Percentiles rank a stretch among this genome's conserved stretches.
Conservation (phyloP, 2,329 filamentous ascomycete species). For the Colletotrichum musicola region DNA sequence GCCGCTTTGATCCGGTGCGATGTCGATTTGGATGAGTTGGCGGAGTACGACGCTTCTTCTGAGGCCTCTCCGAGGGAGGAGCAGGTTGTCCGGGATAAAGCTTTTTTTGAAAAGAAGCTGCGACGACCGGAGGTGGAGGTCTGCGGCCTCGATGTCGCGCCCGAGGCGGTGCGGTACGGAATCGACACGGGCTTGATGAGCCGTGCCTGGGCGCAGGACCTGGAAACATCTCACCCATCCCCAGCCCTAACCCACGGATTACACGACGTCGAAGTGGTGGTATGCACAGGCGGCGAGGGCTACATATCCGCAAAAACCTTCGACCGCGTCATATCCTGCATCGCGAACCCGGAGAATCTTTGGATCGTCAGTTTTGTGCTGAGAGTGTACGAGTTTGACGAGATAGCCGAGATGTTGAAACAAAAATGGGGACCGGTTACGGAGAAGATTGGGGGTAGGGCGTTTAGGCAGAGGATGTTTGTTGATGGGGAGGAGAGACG, state of each 20-base stretch:
- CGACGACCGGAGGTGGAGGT: neutral
- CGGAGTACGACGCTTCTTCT: conserved; percentile 1
- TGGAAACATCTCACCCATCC: conserved; percentile 10
- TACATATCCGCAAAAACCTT: conserved; percentile 15
- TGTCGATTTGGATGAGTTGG: neutral
- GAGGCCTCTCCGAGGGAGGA: neutral
- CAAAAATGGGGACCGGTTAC: conserved; percentile 7
- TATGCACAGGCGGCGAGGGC: conserved; percentile 28
- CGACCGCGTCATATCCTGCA: neutral
- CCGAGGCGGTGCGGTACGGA: conserved; percentile 5
- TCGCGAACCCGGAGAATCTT: neutral
- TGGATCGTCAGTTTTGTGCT: conserved; percentile 30
- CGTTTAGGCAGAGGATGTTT: conserved; percentile 24
- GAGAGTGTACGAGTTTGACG: conserved; percentile 26
- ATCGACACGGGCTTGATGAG: conserved; percentile 4
- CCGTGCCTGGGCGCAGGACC: conserved; percentile 3
- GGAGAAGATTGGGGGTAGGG: conserved; percentile 6
- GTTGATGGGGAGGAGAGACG: conserved; percentile 8
- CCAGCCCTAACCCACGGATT: neutral
- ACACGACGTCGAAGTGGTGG: neutral
- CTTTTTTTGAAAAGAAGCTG: neutral
- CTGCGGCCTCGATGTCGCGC: conserved; percentile 6
- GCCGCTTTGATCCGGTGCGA: conserved; percentile 20
- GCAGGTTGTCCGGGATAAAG: conserved; percentile 1
- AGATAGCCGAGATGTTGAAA: neutral